phyloP scores from a whole-genome alignment of 805 yeast genomes.

The Ogataea paraovalis region DNA sequence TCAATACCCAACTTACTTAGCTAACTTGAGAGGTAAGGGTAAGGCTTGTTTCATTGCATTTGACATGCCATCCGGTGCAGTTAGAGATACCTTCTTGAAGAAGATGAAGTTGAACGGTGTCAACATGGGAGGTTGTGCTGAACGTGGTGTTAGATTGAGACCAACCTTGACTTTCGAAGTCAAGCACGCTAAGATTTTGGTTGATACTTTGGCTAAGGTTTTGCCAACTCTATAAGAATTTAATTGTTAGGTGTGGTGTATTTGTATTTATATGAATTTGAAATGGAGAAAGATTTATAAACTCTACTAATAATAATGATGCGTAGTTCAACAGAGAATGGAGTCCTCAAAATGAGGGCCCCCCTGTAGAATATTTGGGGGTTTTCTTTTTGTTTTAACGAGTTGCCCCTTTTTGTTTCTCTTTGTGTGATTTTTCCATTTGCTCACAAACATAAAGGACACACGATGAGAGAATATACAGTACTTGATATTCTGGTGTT shows the following conservation, averaged over 20 bases:
- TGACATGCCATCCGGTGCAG: conserved; percentile 51
- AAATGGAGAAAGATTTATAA: no score
- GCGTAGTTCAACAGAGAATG: no score
- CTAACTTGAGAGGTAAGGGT: conserved; percentile 67
- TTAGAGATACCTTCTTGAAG: conserved; percentile 58
- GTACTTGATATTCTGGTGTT: conserved; percentile 27
- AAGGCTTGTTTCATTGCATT: conserved; percentile 83
- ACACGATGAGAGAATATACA: conserved; percentile 30
- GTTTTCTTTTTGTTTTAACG: no score
- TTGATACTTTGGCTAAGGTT: conserved; percentile 40
- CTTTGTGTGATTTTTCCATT: neutral
- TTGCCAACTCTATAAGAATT: conserved; percentile 22
- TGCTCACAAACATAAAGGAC: no score
- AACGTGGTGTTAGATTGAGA: conserved; percentile 71
- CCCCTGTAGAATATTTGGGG: no score
- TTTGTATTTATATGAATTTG: neutral
- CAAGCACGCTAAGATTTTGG: conserved; percentile 70
- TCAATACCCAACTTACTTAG: conserved; percentile 49
- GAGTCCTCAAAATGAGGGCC: no score
- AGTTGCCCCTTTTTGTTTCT: neutral
- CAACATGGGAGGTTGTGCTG: conserved; percentile 85
- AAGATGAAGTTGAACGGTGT: conserved; percentile 64
- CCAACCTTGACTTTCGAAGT: conserved; percentile 76
- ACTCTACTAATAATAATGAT: no score
- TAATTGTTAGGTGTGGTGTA: no score